Evolutionary conservation across 1,284 basidiomycete species (phyloP), one percentile per base, ranked within the genome.

Genomic region (Dichomitus squalens): DNA sequence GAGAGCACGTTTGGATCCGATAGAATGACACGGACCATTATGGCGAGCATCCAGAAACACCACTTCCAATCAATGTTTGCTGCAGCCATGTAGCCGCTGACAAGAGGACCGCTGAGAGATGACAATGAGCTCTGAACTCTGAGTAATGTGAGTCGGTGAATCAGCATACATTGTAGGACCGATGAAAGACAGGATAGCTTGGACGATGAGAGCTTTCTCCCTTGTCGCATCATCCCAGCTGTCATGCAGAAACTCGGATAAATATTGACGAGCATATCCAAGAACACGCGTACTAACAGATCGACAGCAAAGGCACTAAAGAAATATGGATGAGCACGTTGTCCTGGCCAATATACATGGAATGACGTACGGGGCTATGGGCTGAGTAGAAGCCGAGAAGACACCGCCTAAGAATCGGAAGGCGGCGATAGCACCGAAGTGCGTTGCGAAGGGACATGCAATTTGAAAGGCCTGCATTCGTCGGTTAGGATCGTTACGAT

Each of bases 31-130:
- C 79, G 63, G 55, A 80, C 82, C 66, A 92, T 90, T 31, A 84
- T 79, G n/a, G 87, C 78, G 36, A 88, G 70, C 35, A 90, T 77
- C 88, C 89, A 93, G 74, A 87, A 93, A 18, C 87, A 65, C 88
- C 88, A 92, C 49, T 85, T 76, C 85, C 86, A 93, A 7, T 79
- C 79, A 0, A 79, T 72, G 34, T 77, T 75, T 11, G 68, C 67
- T 18, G 78, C 73, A 8, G 72, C 69, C 40, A 84, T 74, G 63
- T 76, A 78, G 8, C 90, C 86, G 35, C 82, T 80, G 7, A 89
- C 81, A 40, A 86, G 82, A 1, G 90, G 90, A 0, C 86, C 88
- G 20, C 58, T 59, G 36, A 11, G 4, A 18, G 11, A 29, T 14
- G 1, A 6, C 7, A 8, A 36, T 43, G 4, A 21, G 16, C 9